Percentiles rank a stretch among this genome's conserved stretches.
Conservation (phyloP, 768 basidiomycete genomes). For the Kwoniella newhampshirensis region DNA sequence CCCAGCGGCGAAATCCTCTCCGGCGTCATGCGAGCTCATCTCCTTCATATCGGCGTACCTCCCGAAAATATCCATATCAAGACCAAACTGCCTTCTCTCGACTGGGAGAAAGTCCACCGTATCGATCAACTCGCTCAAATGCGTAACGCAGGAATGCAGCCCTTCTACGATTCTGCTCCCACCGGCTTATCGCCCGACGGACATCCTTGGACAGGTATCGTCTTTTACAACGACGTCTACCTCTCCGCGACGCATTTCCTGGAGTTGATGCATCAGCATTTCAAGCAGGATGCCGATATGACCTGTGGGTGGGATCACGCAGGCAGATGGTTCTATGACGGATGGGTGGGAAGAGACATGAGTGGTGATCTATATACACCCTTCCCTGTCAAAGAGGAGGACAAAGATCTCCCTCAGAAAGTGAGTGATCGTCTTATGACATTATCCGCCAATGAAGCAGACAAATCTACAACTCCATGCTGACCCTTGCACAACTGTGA, state of each 20-base stretch:
- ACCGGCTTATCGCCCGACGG: constrained; percentile 36
- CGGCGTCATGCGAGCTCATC: constrained; percentile 38
- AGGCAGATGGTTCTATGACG: constrained; percentile 51
- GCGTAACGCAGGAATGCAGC: constrained; percentile 48
- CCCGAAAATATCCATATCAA: constrained; percentile 45
- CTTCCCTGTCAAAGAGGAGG: constrained; percentile 40
- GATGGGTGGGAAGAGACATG: constrained; percentile 53
- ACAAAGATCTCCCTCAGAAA: constrained; percentile 40
- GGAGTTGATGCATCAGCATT: constrained; percentile 53
- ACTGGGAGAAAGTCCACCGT: constrained; percentile 42
- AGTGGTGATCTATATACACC: constrained; percentile 47
- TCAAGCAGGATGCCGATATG: constrained; percentile 50
- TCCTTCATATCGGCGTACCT: constrained; percentile 41
- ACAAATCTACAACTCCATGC: not conserved
- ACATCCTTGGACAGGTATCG: constrained; percentile 41
- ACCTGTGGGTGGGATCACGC: constrained; percentile 54
- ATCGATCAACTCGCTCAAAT: constrained; percentile 50
- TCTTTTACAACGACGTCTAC: constrained; percentile 53
- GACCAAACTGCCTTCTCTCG: constrained; percentile 39
- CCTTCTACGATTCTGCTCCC: constrained; percentile 42
- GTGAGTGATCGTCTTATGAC: constrained; percentile 28
- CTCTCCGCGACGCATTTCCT: constrained; percentile 46
- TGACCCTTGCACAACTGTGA: constrained; percentile 3
- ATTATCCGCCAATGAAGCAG: not conserved
- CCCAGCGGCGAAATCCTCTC: constrained; percentile 41